These are phyloP conservation scores for Naganishia liquefaciens DNA, from an alignment of 1,284 basidiomycete species.

Conservation along the genomic window DNA sequence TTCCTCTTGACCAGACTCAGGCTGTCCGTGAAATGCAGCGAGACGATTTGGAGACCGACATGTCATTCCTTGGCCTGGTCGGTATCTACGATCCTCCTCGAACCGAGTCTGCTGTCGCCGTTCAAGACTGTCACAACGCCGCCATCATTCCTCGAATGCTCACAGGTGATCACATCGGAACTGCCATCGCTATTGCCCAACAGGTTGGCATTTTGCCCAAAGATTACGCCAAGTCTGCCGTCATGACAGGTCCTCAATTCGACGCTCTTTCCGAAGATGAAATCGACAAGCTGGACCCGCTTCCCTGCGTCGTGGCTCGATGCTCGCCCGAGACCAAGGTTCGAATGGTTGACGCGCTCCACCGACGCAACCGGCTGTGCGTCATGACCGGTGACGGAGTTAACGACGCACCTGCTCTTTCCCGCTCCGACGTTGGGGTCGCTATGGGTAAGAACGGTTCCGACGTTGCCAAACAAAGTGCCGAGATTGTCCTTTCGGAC, in stretches of 20 bases:
- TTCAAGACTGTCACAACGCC: slow-evolving; percentile 64
- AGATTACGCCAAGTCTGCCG: slow-evolving; percentile 48
- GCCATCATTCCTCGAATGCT: slow-evolving; percentile 69
- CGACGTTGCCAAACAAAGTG: slow-evolving; percentile 65
- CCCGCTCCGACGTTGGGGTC: slow-evolving; percentile 64
- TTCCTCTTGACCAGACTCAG: slow-evolving; percentile 51
- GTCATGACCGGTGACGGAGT: slow-evolving; percentile 60
- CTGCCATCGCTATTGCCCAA: slow-evolving; percentile 57
- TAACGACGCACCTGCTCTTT: slow-evolving; percentile 63
- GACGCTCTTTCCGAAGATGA: slow-evolving; percentile 64
- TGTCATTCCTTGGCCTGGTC: slow-evolving; percentile 64
- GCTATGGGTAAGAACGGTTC: slow-evolving; percentile 70
- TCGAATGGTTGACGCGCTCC: slow-evolving; percentile 62
- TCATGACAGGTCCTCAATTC: slow-evolving; percentile 64
- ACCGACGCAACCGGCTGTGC: slow-evolving; percentile 54
- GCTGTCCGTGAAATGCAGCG: slow-evolving; percentile 49
- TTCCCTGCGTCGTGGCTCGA: slow-evolving; percentile 63
- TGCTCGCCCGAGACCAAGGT: slow-evolving; percentile 61
- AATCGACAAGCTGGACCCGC: slow-evolving; percentile 60
- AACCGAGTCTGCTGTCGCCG: slow-evolving; percentile 65
- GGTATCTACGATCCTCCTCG: slow-evolving; percentile 72
- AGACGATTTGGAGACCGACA: slow-evolving; percentile 62
- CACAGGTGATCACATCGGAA: slow-evolving; percentile 57
- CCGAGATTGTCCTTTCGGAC: slow-evolving; percentile 67
- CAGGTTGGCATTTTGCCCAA: slow-evolving; percentile 61